Evolutionary conservation across 2,329 filamentous ascomycete genomes (phyloP).

Genomic region (Dryadomyces sulphureus): DNA sequence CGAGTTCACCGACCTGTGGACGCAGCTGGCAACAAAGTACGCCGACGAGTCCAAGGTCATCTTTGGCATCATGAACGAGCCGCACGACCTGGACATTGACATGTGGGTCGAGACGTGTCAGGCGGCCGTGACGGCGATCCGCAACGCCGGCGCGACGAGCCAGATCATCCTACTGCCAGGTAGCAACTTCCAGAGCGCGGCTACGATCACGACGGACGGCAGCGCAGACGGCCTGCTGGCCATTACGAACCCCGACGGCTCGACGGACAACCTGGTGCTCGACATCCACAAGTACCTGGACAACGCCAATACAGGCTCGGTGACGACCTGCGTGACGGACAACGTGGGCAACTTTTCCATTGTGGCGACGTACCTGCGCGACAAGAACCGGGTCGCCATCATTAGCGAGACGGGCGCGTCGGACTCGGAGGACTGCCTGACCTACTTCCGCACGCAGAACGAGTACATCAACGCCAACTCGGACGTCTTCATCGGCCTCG

Average conservation of each 20-base stretch:
- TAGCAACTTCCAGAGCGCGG: conserved; percentile 19
- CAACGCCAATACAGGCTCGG: conserved; percentile 37
- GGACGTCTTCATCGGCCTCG: conserved; percentile 16
- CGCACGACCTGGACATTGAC: conserved; percentile 41
- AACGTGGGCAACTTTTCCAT: conserved; percentile 19
- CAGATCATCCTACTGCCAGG: conserved; percentile 53
- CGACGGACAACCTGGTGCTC: conserved; percentile 38
- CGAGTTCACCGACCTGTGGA: conserved; percentile 48
- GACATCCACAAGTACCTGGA: conserved; percentile 50
- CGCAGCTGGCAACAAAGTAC: conserved; percentile 42
- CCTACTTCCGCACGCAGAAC: conserved; percentile 18
- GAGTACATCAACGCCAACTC: conserved; percentile 19
- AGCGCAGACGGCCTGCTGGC: conserved; percentile 34
- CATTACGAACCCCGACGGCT: conserved; percentile 44
- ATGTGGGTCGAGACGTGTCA: conserved; percentile 48
- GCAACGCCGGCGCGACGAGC: conserved; percentile 41
- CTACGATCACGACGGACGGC: conserved; percentile 28
- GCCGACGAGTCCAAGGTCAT: conserved; percentile 34
- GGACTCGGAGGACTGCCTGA: conserved; percentile 17
- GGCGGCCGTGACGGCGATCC: conserved; percentile 48
- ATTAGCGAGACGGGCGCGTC: conserved; percentile 23
- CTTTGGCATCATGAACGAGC: conserved; percentile 59
- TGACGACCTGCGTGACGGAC: conserved; percentile 35
- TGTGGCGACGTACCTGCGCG: conserved; percentile 20
- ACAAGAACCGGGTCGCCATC: conserved; percentile 18